A percentile compares a stretch with the other conserved stretches of the same genome.
Evolutionary conservation across 2,329 filamentous ascomycete species (phyloP).

Genomic region (Acarospora socialis): DNA sequence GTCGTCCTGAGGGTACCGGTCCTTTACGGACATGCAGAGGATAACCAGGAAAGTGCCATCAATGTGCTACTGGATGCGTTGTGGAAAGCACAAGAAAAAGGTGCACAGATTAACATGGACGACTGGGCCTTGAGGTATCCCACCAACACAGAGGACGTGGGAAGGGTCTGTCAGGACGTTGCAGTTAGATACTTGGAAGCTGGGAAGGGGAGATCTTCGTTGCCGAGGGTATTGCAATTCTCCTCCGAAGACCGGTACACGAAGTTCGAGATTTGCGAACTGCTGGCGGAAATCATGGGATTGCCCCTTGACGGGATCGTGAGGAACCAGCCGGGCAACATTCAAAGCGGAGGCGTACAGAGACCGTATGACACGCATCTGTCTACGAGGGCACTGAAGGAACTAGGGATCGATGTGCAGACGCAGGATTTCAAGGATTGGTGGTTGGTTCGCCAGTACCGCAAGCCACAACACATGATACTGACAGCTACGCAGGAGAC

Average conservation of each 20-base stretch:
- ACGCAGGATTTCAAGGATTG: conserved; percentile 65
- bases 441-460: conserved; percentile 41
- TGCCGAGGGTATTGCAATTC: conserved; percentile 68
- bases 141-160: conserved; percentile 80
- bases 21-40: conserved; percentile 64
- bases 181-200: conserved; percentile 50
- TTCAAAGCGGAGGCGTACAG: conserved; percentile 56
- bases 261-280: conserved; percentile 76
- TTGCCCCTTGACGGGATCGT: conserved; percentile 54
- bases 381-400: conserved; percentile 57
- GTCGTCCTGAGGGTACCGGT: conserved; percentile 70
- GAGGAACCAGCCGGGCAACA: conserved; percentile 56
- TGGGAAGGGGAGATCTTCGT: conserved; percentile 31
- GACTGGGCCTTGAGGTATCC: conserved; percentile 75
- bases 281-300: conserved; percentile 66
- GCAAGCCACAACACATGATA: background rate
- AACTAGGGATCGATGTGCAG: conserved; percentile 55
- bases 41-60: conserved; percentile 62
- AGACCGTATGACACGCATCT: conserved; percentile 81
- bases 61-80: conserved; percentile 67
- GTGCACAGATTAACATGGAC: conserved; percentile 58
- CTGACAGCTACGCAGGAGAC: conserved; percentile 16
- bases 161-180: conserved; percentile 61
- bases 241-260: conserved; percentile 75
- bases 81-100: conserved; percentile 55